Conservation (phyloP, 768 basidiomycete genomes). For the Termitomyces titanicus region DNA sequence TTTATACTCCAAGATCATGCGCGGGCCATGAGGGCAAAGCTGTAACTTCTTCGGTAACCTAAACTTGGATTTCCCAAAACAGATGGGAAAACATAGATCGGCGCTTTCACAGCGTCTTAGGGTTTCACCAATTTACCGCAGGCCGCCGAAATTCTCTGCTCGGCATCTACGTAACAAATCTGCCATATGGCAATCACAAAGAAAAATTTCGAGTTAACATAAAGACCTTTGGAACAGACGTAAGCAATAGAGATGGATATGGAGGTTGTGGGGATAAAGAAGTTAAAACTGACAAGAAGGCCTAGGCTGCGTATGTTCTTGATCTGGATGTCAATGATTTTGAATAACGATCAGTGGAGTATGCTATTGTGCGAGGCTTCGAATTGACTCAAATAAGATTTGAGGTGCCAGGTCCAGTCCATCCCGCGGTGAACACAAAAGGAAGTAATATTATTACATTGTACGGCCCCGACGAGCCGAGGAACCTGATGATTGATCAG, state of each 20-base stretch:
- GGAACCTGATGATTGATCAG: too few relatives aligned
- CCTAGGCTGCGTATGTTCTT: neutral
- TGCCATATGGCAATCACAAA: neutral
- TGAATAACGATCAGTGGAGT: too few relatives aligned
- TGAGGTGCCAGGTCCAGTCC: too few relatives aligned
- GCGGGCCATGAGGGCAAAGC: constrained; percentile 33
- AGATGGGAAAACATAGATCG: neutral
- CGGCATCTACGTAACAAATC: neutral
- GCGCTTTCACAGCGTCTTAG: neutral
- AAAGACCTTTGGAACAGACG: too few relatives aligned
- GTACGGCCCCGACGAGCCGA: too few relatives aligned
- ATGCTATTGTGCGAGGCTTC: too few relatives aligned
- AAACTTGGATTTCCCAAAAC: constrained; percentile 16
- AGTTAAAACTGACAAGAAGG: neutral
- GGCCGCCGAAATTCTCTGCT: neutral
- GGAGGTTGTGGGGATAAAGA: neutral
- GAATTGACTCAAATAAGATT: too few relatives aligned
- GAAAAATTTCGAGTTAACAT: neutral
- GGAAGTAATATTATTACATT: too few relatives aligned
- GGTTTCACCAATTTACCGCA: neutral
- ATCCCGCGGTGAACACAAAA: too few relatives aligned
- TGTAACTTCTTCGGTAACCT: constrained; percentile 14
- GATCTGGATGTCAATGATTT: neutral
- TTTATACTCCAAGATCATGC: constrained; percentile 37
- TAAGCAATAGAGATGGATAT: neutral